phyloP scores from a whole-genome alignment of 371 early-diverging fungal species.

The Synchytrium microbalum region DNA sequence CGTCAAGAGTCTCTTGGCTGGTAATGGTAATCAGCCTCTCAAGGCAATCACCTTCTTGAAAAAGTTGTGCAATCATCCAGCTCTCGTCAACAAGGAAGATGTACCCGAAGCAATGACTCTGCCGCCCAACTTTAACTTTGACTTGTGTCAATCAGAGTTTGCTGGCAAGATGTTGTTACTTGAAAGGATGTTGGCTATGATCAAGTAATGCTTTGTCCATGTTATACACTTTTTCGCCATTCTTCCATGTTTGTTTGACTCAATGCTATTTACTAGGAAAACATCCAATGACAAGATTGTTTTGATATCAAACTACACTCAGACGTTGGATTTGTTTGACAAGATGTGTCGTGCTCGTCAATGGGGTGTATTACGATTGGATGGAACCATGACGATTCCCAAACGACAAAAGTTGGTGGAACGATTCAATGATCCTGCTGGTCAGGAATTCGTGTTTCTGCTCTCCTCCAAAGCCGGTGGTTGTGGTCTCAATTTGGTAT shows the following conservation, averaged over 20 bases:
- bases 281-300: constrained; percentile 89
- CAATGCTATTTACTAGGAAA: constrained; percentile 31
- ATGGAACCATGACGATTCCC: constrained; percentile 83
- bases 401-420: constrained; percentile 92
- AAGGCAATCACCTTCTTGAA: constrained; percentile 87
- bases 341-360: constrained; percentile 64
- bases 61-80: constrained; percentile 92
- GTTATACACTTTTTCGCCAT: constrained; percentile 35
- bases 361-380: constrained; percentile 79
- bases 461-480: constrained; percentile 97
- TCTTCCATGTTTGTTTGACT: not conserved
- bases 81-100: constrained; percentile 45
- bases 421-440: constrained; percentile 81
- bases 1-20: constrained; percentile 58
- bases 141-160: constrained; percentile 47
- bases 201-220: constrained; percentile 45
- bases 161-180: constrained; percentile 87
- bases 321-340: constrained; percentile 93
- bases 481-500: constrained; percentile 86
- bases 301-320: constrained; percentile 93
- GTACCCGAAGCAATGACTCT: constrained; percentile 29
- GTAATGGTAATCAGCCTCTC: constrained; percentile 45
- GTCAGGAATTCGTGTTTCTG: constrained; percentile 80
- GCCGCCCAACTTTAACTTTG: constrained; percentile 46
- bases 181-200: constrained; percentile 49